These are phyloP conservation scores for Delonix regia DNA, from an alignment of 306 rosid genomes.

Conservation along the genomic window DNA sequence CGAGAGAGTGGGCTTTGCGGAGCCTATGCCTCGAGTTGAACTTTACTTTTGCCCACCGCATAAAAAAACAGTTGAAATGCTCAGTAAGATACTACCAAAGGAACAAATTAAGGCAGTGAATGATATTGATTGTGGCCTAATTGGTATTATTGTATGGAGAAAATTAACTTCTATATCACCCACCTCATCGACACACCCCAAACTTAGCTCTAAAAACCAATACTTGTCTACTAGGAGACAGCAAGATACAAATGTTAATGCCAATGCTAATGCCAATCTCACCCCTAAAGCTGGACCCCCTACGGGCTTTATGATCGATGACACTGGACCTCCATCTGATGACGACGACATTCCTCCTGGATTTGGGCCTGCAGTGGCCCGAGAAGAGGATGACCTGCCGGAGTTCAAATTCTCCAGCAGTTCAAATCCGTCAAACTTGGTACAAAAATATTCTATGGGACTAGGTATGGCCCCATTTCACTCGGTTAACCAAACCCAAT, in stretches of 20 bases:
- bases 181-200: slow-evolving; percentile 71
- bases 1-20: slow-evolving; percentile 91
- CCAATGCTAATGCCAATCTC: slow-evolving; percentile 49
- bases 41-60: slow-evolving; percentile 94
- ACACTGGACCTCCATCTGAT: slow-evolving; percentile 27
- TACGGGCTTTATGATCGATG: slow-evolving; percentile 26
- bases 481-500: slow-evolving; percentile 40
- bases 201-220: slow-evolving; percentile 73
- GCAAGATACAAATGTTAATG: too few species aligned
- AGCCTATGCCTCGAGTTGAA: slow-evolving; percentile 79
- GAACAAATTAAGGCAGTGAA: slow-evolving; percentile 76
- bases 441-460: slow-evolving; percentile 41
- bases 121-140: slow-evolving; percentile 84
- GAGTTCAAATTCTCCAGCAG: slow-evolving; percentile 71
- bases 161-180: slow-evolving; percentile 75
- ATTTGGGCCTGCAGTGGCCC: slow-evolving; percentile 70
- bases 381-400: slow-evolving; percentile 85
- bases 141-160: slow-evolving; percentile 98
- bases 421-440: slow-evolving; percentile 35
- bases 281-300: slow-evolving; percentile 39
- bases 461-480: slow-evolving; percentile 29
- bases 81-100: slow-evolving; percentile 70
- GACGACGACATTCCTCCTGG: slow-evolving; percentile 87
- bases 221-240: slow-evolving; percentile 67
- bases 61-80: slow-evolving; percentile 73